Evolutionary conservation across 176 grass and related monocot species (phyloP), one percentile per base, ranked within the genome.

Genomic region (Aegilops longissima): DNA sequence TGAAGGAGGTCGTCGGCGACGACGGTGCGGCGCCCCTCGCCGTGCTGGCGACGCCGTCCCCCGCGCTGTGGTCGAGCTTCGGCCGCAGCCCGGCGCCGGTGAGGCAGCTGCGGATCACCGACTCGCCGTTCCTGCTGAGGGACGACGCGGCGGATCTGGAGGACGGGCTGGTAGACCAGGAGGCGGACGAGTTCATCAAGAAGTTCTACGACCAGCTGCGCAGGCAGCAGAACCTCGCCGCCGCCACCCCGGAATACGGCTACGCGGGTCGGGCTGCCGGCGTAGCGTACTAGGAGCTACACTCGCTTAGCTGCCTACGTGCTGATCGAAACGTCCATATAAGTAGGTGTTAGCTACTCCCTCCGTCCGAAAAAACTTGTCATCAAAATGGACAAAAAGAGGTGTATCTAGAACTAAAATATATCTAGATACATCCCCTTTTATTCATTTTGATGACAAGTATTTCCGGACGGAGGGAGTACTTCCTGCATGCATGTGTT

Each of bases 101-200:
- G 35, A 86, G 67, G 71, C 88, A 98, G 81, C 92, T 96, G 21
- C 83, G 94, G 83, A 92, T 99, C 79, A 99, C 97, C 10, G 94
- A 96, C 87, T 99, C 97, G 38, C 97, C 97, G 47, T 96, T 93
- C 86, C 88, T 85, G 6, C 0, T 91, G 3, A 62, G 47, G 30
- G 82, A 94, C 49, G 92, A 92, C 81, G 90, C 56, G 12, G 40
- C 39, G 20, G 82, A 12, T n/a, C 83, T 61, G 9, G 88, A 36
- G 9, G 71, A 7, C 4, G 80, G 34, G 8, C 47, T 78, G 47
- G 79, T 92, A 51, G 91, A 95, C 82, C 70, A 4, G 27, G 87
- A 93, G 67, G 93, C 93, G 7, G 95, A 95, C 78, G 82, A 92
- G 42, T 94, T 94, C 87, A 94, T 94, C 82, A 92, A 85, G 51